phyloP scores from a whole-genome alignment of 352 stramenopile genomes.

The Phytophthora niederhauseri region DNA sequence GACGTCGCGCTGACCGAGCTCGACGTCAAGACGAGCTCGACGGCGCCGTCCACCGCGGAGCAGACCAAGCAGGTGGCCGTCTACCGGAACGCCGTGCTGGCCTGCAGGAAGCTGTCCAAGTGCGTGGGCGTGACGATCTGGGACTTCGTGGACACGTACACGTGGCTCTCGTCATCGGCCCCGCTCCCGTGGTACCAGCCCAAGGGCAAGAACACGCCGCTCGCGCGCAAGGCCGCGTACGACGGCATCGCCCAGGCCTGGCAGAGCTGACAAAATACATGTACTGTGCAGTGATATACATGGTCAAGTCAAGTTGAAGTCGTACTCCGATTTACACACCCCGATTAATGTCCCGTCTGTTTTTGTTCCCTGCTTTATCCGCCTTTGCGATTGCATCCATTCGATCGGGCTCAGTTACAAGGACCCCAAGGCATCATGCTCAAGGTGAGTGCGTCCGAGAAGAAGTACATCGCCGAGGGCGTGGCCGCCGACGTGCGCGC shows the following conservation, averaged over 20 bases:
- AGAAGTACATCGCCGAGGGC: slow-evolving; percentile 73
- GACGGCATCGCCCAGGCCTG: slow-evolving; percentile 13
- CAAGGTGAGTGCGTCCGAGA: slow-evolving; percentile 79
- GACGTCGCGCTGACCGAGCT: slow-evolving; percentile 23
- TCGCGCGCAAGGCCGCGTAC: slow-evolving; percentile 19
- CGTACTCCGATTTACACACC: neutral
- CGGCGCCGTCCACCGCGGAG: slow-evolving; percentile 3
- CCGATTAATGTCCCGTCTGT: neutral
- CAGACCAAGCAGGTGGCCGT: slow-evolving; percentile 5
- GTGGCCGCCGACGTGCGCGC: slow-evolving; percentile 74
- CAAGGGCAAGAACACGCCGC: slow-evolving; percentile 9
- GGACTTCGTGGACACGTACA: slow-evolving; percentile 24
- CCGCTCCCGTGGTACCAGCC: slow-evolving; percentile 22
- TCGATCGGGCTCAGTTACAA: neutral
- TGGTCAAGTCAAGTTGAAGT: neutral
- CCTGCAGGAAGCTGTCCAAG: slow-evolving; percentile 15
- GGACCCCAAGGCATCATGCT: slow-evolving; percentile 54
- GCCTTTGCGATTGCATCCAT: slow-evolving; percentile 10
- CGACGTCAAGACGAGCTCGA: slow-evolving; percentile 20
- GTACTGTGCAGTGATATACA: too few relatives aligned
- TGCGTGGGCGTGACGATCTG: slow-evolving; percentile 15
- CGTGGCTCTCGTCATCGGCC: slow-evolving; percentile 9
- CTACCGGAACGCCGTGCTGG: slow-evolving; percentile 11
- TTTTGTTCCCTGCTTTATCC: neutral
- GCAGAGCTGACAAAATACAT: slow-evolving; percentile 9